Evolutionary conservation across 176 grass and related monocot genomes (phyloP).

Genomic region (Ensete ventricosum): DNA sequence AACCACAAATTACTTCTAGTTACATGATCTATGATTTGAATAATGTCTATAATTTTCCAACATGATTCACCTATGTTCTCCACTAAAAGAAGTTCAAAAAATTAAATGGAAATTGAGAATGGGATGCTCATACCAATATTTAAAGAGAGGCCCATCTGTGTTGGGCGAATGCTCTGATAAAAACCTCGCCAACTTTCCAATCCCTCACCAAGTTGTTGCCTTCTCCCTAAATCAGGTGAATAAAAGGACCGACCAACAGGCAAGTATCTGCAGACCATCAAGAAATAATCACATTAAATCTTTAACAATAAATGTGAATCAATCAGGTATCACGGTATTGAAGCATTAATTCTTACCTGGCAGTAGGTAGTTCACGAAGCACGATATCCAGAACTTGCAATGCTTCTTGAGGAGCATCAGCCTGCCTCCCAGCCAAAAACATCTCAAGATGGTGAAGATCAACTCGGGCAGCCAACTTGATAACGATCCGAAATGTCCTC

Average conservation of each 20-base stretch:
- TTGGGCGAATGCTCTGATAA: constrained; percentile 90
- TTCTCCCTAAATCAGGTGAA: constrained; percentile 60
- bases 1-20: too few relatives aligned
- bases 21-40: too few relatives aligned
- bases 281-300: neutral
- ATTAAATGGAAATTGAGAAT: too few relatives aligned
- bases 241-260: constrained; percentile 72
- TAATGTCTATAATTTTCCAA: too few relatives aligned
- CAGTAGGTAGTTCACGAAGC: constrained; percentile 61
- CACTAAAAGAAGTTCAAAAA: too few relatives aligned
- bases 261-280: constrained; percentile 38
- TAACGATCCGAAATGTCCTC: constrained; percentile 54
- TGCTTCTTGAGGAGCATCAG: constrained; percentile 73
- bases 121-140: constrained; percentile 51
- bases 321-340: neutral
- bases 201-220: constrained; percentile 68
- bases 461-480: constrained; percentile 58
- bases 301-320: neutral
- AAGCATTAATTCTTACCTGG: constrained; percentile 29
- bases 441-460: constrained; percentile 58
- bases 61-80: too few relatives aligned
- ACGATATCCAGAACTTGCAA: constrained; percentile 93
- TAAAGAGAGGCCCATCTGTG: constrained; percentile 86
- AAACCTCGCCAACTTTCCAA: constrained; percentile 85
- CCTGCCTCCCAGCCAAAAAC: constrained; percentile 62